Conservation (phyloP, 305 asterid species). For the Lippia alba region DNA sequence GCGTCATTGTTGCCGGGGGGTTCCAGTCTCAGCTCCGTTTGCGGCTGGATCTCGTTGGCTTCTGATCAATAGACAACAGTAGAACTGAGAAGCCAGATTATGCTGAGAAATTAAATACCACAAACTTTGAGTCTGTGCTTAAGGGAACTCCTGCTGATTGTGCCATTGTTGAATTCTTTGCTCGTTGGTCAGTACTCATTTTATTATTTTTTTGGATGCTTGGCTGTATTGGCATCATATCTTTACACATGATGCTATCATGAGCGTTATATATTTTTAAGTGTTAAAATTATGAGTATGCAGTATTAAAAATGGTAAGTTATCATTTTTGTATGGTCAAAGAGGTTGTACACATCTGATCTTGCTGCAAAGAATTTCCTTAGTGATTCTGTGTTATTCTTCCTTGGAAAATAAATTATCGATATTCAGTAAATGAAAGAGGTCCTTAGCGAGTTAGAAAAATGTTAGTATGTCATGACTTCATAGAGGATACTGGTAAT, state of each 20-base stretch:
- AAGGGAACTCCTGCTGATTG: constrained; percentile 69
- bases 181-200: constrained; percentile 66
- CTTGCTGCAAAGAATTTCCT: too few relatives aligned
- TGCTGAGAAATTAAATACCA: constrained; percentile 74
- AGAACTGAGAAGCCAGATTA: constrained; percentile 47
- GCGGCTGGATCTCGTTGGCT: constrained; percentile 60
- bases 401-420: background rate
- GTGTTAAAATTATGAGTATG: too few relatives aligned
- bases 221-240: constrained; percentile 2
- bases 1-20: background rate
- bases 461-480: too few relatives aligned
- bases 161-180: constrained; percentile 86
- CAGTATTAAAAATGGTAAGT: too few relatives aligned
- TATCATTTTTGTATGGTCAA: background rate
- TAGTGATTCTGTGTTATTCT: constrained; percentile 19
- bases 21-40: constrained; percentile 35
- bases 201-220: background rate
- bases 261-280: too few relatives aligned
- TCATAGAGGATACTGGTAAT: constrained; percentile 92
- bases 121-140: constrained; percentile 71
- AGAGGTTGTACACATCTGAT: too few relatives aligned
- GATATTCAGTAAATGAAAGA: background rate
- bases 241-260: too few relatives aligned
- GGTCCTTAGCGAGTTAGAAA: too few relatives aligned
- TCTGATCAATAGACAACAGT: constrained; percentile 46